A percentile compares a stretch with the other conserved stretches of the same genome.
Conservation (phyloP, 31 red algal genomes). For the Endocladia muricata region DNA sequence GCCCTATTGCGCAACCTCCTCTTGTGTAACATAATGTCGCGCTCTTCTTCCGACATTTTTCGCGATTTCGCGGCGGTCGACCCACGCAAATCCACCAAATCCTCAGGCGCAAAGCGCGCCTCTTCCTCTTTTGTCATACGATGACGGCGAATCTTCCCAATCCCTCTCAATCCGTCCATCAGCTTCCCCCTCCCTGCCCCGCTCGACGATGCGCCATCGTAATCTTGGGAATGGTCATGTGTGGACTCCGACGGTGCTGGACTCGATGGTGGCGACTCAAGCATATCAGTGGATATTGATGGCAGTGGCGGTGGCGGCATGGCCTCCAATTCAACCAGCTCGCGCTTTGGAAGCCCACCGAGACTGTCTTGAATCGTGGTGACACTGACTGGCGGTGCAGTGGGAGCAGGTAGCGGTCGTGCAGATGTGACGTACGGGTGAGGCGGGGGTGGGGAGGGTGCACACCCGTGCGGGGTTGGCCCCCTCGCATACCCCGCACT, state of each 20-base stretch:
- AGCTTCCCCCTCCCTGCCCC: background rate
- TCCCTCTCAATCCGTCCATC: background rate
- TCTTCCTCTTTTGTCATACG: slow-evolving; percentile 78
- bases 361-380: background rate
- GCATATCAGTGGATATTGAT: background rate
- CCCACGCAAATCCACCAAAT: slow-evolving; percentile 62
- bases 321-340: background rate
- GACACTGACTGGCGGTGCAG: background rate
- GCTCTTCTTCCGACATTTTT: slow-evolving; percentile 81
- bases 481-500: background rate
- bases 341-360: background rate
- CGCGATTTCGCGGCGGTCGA: slow-evolving; percentile 78
- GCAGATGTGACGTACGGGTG: background rate
- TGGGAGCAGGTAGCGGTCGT: background rate
- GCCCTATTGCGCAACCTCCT: slow-evolving; percentile 73
- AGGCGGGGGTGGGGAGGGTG: background rate
- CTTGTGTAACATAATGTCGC: slow-evolving; percentile 86
- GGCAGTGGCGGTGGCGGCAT: background rate
- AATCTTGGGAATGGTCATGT: background rate
- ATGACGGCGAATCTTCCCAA: slow-evolving; percentile 63
- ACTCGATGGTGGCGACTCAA: background rate
- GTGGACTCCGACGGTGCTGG: slow-evolving; percentile 4
- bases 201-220: no score
- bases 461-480: background rate
- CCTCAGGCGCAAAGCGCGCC: slow-evolving; percentile 50